Percentiles rank a stretch among this genome's conserved stretches.
Evolutionary conservation across 495 filamentous ascomycete species (phyloP).

Genomic region (Neurospora sp.): DNA sequence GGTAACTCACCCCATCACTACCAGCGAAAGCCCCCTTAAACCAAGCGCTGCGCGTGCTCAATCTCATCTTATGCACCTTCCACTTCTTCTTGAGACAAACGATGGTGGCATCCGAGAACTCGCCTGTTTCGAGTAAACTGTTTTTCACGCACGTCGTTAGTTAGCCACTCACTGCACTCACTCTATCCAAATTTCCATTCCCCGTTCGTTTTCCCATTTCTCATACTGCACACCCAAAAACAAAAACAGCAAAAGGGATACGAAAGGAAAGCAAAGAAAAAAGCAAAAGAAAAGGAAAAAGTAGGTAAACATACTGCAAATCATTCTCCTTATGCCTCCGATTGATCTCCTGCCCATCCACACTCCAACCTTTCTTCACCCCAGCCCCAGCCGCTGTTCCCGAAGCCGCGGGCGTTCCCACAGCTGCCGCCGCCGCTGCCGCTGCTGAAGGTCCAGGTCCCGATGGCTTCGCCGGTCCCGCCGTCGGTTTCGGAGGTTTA

Average conservation of each 20-base stretch:
- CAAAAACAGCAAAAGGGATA: too few species aligned
- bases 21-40: constrained; percentile 6
- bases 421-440: too few species aligned
- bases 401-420: not conserved
- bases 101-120: constrained; percentile 7
- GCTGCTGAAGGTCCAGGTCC: too few species aligned
- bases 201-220: too few species aligned
- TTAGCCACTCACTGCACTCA: not conserved
- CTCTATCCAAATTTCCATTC: not conserved
- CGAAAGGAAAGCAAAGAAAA: too few species aligned
- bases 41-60: constrained; percentile 8
- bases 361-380: not conserved
- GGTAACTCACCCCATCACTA: not conserved
- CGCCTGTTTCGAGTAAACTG: constrained; percentile 7
- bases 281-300: too few species aligned
- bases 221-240: too few species aligned
- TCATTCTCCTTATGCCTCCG: not conserved
- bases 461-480: too few species aligned
- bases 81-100: constrained; percentile 3
- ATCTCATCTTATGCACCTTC: constrained; percentile 12
- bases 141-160: not conserved
- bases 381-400: not conserved
- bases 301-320: not conserved
- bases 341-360: not conserved
- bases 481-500: too few species aligned